Evolutionary conservation across 108 stramenopile species (phyloP), one percentile per base, ranked within the genome.

Genomic region (Fragilaria crotonensis): DNA sequence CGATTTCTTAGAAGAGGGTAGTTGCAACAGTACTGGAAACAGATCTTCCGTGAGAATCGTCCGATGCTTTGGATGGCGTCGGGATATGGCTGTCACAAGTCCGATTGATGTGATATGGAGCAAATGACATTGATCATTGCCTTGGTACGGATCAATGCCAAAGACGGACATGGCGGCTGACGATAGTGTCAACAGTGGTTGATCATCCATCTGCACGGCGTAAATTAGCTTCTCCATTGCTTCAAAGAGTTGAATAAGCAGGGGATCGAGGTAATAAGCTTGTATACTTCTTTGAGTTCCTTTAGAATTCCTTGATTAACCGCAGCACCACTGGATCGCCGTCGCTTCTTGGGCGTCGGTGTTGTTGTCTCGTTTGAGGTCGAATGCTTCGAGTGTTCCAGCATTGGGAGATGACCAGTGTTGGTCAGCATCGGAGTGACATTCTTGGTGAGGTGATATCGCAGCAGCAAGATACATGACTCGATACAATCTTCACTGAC

Each of bases 11-110:
- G 75, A 80, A 1, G 83, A 73, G 14, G 96, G 94, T 33, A 96
- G 57, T 67, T 89, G 88, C 33, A 89, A 73, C 77, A 95, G 71
- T 59, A 94, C 30, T 0, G 93, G 90, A 52, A 94, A 94, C 19
- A 96, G 50, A 67, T 96, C 96, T 75, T 95, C 94, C 36, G 95
- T 30, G 47, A 96, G 89, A 41, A 89, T 78, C 28, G 80, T 61
- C 20, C 96, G 89, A 59, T 89, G 83, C 5, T 66, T 55, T 27
- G 81, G 77, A 76, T 91, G 79, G 0, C 65, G 65, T 48, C 81
- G 75, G 74, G 89, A 90, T 19, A 90, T 82, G 19, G 77, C 64
- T 3, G 85, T 85, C 21, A 89, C 59, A 14, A 90, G 54, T 47
- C 67, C 55, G 60, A 89, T 71, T 25, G 80, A 52, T 22, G 82